phyloP scores from a whole-genome alignment of 164 flowering plant genomes.

The Magnolia officinalis region DNA sequence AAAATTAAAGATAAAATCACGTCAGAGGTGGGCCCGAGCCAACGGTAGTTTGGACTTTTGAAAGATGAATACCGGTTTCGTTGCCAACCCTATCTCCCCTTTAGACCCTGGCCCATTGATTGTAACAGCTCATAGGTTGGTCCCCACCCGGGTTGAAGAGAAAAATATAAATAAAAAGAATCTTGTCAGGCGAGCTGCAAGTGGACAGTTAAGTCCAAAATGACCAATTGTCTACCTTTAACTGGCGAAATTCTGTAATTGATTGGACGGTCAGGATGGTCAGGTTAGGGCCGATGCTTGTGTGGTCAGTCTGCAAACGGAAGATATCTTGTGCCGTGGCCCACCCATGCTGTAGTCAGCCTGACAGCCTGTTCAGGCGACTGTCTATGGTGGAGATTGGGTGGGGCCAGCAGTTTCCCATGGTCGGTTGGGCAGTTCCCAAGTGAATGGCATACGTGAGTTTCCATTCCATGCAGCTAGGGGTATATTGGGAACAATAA shows the following conservation, averaged over 20 bases:
- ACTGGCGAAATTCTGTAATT: background rate
- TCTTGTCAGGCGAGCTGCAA: background rate
- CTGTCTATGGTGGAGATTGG: background rate
- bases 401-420: too few species aligned
- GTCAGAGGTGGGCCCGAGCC: too few species aligned
- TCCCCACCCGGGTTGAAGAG: background rate
- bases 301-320: background rate
- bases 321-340: background rate
- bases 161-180: background rate
- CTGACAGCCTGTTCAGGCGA: background rate
- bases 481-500: too few species aligned
- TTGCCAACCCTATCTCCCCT: background rate
- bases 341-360: background rate
- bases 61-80: background rate
- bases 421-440: background rate
- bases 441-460: too few species aligned
- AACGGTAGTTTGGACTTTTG: background rate
- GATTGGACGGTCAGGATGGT: background rate
- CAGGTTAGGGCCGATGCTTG: background rate
- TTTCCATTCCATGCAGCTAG: too few species aligned
- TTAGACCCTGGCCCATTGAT: background rate
- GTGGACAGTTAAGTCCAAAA: background rate
- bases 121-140: too few species aligned
- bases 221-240: background rate
- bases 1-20: too few species aligned